phyloP scores from a whole-genome alignment of 2,329 filamentous ascomycete genomes.

The Aspergillus alliaceus region DNA sequence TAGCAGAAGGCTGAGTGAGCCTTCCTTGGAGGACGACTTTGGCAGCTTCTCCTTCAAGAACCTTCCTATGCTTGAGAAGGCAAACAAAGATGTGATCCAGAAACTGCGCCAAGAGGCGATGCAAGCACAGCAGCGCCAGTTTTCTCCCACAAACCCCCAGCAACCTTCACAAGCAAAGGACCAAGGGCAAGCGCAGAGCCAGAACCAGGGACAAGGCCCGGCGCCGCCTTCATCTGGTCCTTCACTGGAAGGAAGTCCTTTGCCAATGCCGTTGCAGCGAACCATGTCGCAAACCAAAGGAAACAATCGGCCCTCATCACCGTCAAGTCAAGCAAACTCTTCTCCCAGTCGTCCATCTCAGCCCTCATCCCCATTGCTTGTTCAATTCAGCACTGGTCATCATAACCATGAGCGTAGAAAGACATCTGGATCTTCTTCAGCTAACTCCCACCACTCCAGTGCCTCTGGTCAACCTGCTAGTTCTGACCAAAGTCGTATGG shows the following conservation, averaged over 20 bases:
- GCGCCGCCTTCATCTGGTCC: conserved; percentile 59
- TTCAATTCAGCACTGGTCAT: conserved; percentile 85
- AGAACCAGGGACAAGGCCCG: conserved; percentile 1
- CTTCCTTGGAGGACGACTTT: conserved; percentile 86
- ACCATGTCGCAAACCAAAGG: conserved; percentile 81
- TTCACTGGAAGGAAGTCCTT: conserved; percentile 78
- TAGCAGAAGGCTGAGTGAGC: conserved; percentile 85
- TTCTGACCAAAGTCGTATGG: conserved; percentile 68
- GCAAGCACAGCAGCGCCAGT: conserved; percentile 61
- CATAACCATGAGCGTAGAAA: conserved; percentile 80
- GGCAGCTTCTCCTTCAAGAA: conserved; percentile 98
- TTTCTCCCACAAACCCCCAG: conserved; percentile 28
- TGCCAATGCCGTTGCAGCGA: conserved; percentile 77
- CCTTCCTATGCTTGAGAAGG: conserved; percentile 90
- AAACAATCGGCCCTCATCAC: conserved; percentile 77
- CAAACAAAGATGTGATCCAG: conserved; percentile 98
- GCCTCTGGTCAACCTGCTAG: conserved; percentile 68
- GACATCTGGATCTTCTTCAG: conserved; percentile 85
- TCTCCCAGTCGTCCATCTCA: conserved; percentile 85
- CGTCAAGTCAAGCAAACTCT: conserved; percentile 78
- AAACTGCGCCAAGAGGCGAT: conserved; percentile 90
- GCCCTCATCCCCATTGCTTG: conserved; percentile 85
- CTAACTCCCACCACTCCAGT: conserved; percentile 74
- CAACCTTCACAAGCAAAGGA: conserved; percentile 21
- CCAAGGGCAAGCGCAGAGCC: conserved; percentile 2